Percentiles rank a stretch among this genome's conserved stretches.
phyloP scores from a whole-genome alignment of 345 rosid species.

The Laguncularia racemosa region DNA sequence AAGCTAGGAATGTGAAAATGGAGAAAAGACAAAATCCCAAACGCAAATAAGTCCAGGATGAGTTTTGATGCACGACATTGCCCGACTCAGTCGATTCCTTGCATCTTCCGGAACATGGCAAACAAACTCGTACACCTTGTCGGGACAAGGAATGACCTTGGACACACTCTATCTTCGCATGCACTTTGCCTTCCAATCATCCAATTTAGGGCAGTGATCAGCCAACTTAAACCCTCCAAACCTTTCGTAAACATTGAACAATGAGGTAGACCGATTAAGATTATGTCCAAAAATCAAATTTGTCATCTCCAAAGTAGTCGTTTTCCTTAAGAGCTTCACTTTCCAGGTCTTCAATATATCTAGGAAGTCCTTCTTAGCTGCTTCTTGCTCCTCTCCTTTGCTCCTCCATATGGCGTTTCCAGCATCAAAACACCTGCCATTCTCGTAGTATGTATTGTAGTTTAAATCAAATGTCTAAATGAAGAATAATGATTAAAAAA shows the following conservation, averaged over 20 bases:
- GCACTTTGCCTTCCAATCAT: conserved; percentile 51
- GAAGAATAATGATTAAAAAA: neutral
- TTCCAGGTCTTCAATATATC: conserved; percentile 46
- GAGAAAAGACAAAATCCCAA: too few species aligned
- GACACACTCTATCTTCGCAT: conserved; percentile 37
- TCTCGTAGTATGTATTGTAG: neutral
- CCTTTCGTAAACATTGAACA: conserved; percentile 46
- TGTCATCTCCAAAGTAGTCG: conserved; percentile 42
- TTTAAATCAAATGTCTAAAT: neutral
- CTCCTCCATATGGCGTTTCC: conserved; percentile 26
- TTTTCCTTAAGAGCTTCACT: conserved; percentile 40
- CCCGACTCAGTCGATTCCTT: conserved; percentile 24
- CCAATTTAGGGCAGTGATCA: conserved; percentile 39
- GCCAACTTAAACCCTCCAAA: conserved; percentile 39
- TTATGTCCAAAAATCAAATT: conserved; percentile 41
- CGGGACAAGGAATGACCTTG: conserved; percentile 35
- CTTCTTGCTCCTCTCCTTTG: conserved; percentile 35
- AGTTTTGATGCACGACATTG: too few species aligned
- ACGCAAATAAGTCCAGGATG: too few species aligned
- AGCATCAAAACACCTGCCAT: conserved; percentile 34
- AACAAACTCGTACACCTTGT: conserved; percentile 42
- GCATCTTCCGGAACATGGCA: conserved; percentile 35
- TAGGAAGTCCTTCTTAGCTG: conserved; percentile 33
- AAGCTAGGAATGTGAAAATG: too few species aligned
- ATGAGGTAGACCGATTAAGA: conserved; percentile 30